phyloP scores from a whole-genome alignment of 2,329 filamentous ascomycete species.

The Fusarium citri region DNA sequence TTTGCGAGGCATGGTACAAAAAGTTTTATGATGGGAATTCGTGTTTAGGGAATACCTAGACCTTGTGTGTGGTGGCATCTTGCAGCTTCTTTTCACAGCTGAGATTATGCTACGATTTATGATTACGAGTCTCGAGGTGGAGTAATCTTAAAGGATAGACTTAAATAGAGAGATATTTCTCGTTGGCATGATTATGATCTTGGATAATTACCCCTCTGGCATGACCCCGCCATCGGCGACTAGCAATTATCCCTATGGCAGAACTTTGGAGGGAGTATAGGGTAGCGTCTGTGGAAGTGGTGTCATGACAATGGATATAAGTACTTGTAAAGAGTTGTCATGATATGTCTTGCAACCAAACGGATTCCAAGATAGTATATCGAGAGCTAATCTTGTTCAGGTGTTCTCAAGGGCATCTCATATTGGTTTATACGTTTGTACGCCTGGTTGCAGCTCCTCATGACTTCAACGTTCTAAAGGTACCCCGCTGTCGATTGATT shows the following conservation, averaged over 20 bases:
- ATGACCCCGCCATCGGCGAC: conserved; percentile 40
- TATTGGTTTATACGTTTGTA: background rate
- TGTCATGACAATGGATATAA: conserved; percentile 13
- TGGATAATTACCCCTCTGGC: conserved; percentile 35
- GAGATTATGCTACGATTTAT: conserved; percentile 12
- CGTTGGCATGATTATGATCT: background rate
- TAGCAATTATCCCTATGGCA: background rate
- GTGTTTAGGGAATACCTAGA: conserved; percentile 34
- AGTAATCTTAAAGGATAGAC: background rate
- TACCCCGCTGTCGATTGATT: background rate
- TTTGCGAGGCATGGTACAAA: conserved; percentile 7
- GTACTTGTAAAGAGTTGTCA: background rate
- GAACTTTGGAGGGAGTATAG: background rate
- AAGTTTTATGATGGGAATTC: conserved; percentile 25
- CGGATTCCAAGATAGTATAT: background rate
- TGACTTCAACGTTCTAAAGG: background rate
- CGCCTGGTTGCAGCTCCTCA: background rate
- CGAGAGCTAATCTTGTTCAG: too few species aligned
- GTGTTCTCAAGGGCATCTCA: background rate
- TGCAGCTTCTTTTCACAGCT: conserved; percentile 7
- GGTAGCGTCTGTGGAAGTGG: background rate
- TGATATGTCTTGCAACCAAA: background rate
- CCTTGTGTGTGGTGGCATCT: conserved; percentile 32
- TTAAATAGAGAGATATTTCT: conserved; percentile 1
- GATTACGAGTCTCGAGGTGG: background rate